Percentiles rank a stretch among this genome's conserved stretches.
Evolutionary conservation across 495 filamentous ascomycete species (phyloP).

Genomic region (Cenococcum geophilum): DNA sequence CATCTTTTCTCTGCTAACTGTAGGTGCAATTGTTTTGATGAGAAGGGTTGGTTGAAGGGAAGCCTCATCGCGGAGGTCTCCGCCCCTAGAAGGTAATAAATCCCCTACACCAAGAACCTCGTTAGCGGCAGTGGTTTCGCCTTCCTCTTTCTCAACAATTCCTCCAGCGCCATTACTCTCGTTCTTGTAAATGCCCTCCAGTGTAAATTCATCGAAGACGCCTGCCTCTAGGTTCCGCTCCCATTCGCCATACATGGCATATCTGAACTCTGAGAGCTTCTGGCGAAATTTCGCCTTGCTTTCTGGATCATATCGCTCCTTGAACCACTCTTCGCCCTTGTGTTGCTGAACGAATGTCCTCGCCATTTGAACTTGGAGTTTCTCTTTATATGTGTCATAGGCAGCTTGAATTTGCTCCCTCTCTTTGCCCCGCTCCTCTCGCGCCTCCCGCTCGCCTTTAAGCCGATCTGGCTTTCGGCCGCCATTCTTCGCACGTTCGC

Average conservation of each 20-base stretch:
- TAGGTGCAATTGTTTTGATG: conserved; percentile 96
- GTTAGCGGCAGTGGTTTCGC: conserved; percentile 79
- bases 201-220: conserved; percentile 84
- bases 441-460: conserved; percentile 67
- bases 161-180: conserved; percentile 85
- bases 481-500: conserved; percentile 69
- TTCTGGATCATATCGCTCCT: conserved; percentile 85
- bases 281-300: conserved; percentile 61
- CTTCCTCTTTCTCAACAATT: conserved; percentile 88
- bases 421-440: conserved; percentile 83
- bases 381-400: conserved; percentile 92
- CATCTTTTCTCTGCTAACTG: conserved; percentile 88
- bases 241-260: conserved; percentile 72
- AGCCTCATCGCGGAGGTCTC: conserved; percentile 77
- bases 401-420: conserved; percentile 83
- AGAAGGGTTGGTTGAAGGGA: conserved; percentile 81
- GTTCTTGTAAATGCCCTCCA: conserved; percentile 92
- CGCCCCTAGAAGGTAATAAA: conserved; percentile 69
- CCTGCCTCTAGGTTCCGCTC: conserved; percentile 73
- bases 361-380: conserved; percentile 86
- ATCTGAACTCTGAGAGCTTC: conserved; percentile 68
- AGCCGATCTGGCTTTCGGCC: conserved; percentile 64
- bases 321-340: conserved; percentile 95
- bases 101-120: conserved; percentile 91
- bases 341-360: conserved; percentile 81